Conservation (phyloP, 2,329 filamentous ascomycete species). For the Cytospora leucostoma region DNA sequence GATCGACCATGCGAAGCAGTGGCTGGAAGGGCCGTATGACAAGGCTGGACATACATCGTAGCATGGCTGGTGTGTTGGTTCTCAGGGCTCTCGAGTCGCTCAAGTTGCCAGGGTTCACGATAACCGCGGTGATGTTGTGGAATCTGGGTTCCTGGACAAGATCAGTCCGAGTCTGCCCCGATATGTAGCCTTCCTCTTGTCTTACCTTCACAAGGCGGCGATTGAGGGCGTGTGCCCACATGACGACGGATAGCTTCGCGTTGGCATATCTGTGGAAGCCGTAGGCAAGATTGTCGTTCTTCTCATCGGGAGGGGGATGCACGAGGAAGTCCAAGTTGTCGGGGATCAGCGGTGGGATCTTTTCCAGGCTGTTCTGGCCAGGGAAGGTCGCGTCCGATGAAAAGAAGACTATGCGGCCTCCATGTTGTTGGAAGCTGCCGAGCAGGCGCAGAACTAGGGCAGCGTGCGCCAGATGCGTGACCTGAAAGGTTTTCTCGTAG, state of each 20-base stretch:
- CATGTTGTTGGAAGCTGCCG: slow-evolving; percentile 59
- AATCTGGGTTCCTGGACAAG: slow-evolving; percentile 32
- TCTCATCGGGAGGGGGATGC: slow-evolving; percentile 36
- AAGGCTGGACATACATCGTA: slow-evolving; percentile 34
- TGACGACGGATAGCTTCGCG: slow-evolving; percentile 43
- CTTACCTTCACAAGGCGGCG: slow-evolving; percentile 33
- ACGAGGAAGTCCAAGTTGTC: slow-evolving; percentile 40
- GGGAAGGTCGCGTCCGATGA: slow-evolving; percentile 39
- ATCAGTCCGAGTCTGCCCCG: background rate
- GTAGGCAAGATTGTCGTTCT: slow-evolving; percentile 38
- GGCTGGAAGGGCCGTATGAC: slow-evolving; percentile 30
- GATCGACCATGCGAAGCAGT: slow-evolving; percentile 36
- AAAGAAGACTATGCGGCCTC: slow-evolving; percentile 62
- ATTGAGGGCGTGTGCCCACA: slow-evolving; percentile 45
- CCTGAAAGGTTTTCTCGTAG: slow-evolving; percentile 43
- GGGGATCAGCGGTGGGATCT: slow-evolving; percentile 38
- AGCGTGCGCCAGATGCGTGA: slow-evolving; percentile 43
- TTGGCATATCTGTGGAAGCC: slow-evolving; percentile 48
- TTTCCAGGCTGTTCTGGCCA: slow-evolving; percentile 41
- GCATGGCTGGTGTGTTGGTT: slow-evolving; percentile 36
- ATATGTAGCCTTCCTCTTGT: background rate
- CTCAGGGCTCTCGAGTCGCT: slow-evolving; percentile 41
- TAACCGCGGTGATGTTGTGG: slow-evolving; percentile 35
- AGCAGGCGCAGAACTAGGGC: slow-evolving; percentile 43
- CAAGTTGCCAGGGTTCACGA: slow-evolving; percentile 37